These are phyloP conservation scores for Cryptococcus amylolentus DNA, from an alignment of 1,284 basidiomycete genomes.

Conservation along the genomic window DNA sequence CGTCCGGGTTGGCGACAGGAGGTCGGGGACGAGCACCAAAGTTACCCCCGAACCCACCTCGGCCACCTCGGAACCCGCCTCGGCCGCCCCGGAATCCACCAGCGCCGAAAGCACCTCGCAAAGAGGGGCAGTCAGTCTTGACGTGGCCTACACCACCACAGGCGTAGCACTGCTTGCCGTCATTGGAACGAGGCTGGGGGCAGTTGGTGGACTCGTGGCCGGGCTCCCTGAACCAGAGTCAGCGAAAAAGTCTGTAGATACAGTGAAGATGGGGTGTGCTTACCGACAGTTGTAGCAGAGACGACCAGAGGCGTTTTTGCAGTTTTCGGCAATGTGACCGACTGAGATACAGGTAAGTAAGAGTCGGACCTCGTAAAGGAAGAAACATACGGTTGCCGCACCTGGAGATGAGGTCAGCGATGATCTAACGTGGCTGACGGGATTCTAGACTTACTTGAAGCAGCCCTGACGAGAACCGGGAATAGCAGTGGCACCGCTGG, in stretches of 20 bases:
- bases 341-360: conserved; percentile 49
- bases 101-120: conserved; percentile 55
- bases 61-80: too few relatives aligned
- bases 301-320: conserved; percentile 69
- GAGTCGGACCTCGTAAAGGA: not conserved
- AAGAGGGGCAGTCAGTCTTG: conserved; percentile 77
- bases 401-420: conserved; percentile 8
- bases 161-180: conserved; percentile 74
- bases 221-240: conserved; percentile 54
- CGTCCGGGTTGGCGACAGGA: conserved; percentile 34
- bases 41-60: conserved; percentile 6
- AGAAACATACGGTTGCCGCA: conserved; percentile 40
- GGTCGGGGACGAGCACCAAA: conserved; percentile 18
- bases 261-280: not conserved
- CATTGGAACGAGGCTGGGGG: conserved; percentile 70
- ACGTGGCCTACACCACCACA: conserved; percentile 62
- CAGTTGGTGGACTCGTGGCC: conserved; percentile 86
- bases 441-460: conserved; percentile 40
- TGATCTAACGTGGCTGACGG: not conserved
- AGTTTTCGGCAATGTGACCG: conserved; percentile 86
- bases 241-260: not conserved
- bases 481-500: conserved; percentile 34
- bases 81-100: conserved; percentile 19
- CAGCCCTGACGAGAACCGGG: conserved; percentile 48
- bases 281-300: conserved; percentile 84